phyloP scores from a whole-genome alignment of 164 flowering plant genomes.

The Hamamelis virginiana region DNA sequence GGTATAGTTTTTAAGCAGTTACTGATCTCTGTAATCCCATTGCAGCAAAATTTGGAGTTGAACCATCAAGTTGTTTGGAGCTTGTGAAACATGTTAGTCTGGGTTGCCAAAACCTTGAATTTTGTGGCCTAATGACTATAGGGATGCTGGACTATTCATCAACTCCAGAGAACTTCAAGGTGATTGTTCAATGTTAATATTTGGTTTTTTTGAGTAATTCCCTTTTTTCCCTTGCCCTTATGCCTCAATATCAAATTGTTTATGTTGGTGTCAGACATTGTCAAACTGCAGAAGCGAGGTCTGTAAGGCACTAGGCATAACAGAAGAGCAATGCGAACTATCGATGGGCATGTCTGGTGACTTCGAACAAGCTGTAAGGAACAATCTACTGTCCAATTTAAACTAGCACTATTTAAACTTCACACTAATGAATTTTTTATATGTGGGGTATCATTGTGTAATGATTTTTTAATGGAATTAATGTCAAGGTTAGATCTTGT shows the following conservation, averaged over 20 bases:
- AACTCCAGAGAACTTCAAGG: slow-evolving; percentile 92
- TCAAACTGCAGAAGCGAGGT: slow-evolving; percentile 75
- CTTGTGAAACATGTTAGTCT: slow-evolving; percentile 70
- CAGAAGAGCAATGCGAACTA: slow-evolving; percentile 77
- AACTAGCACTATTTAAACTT: no score
- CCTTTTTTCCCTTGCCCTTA: neutral
- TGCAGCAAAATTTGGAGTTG: slow-evolving; percentile 91
- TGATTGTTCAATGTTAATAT: slow-evolving; percentile 19
- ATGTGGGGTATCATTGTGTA: neutral
- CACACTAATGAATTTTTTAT: neutral
- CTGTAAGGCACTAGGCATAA: slow-evolving; percentile 73
- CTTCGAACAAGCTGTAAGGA: slow-evolving; percentile 87
- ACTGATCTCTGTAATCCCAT: neutral
- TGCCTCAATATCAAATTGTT: neutral
- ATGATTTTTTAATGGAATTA: neutral
- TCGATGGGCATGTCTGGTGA: slow-evolving; percentile 99
- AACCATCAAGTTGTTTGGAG: slow-evolving; percentile 78
- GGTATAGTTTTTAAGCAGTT: neutral
- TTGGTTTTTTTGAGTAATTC: neutral
- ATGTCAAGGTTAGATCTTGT: neutral
- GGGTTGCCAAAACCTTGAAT: slow-evolving; percentile 77
- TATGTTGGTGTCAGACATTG: slow-evolving; percentile 39
- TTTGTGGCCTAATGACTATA: slow-evolving; percentile 94
- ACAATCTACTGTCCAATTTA: neutral
- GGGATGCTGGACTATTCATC: slow-evolving; percentile 96